Evolutionary conservation across 2,329 filamentous ascomycete species (phyloP), one percentile per base, ranked within the genome.

Genomic region (Claviceps maximensis): DNA sequence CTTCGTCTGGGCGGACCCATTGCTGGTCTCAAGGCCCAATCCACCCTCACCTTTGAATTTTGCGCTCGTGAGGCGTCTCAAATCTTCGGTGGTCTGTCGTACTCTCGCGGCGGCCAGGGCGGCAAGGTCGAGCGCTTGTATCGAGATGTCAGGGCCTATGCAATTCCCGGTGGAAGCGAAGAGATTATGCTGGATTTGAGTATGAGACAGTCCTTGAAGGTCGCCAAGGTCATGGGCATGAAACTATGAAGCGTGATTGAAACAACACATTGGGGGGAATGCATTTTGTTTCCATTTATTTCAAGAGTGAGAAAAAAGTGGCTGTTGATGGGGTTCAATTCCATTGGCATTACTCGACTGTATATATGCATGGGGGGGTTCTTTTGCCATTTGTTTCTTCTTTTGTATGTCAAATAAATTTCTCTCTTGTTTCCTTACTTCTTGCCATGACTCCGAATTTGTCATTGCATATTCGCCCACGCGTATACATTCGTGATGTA

Each of bases 171-270:
- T 63, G 93, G 93, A 25, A 89, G 83, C 59, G 91, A 98, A 74
- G 93, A 98, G 78, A 98, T 98, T 59, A 98, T 98, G 93, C 74
- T 97, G 59, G 93, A 98, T 69, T 71, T 98, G 64, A 95, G 88
- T 71, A 95, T 98, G 69, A 79, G 91, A 61, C 90, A 96, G 76
- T 86, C 84, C 57, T 68, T 95, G 75, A 83, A 82, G 68, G 93
- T 98, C 53, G 87, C 89, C 61, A 84, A 96, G 78, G 83, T 84
- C 57, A 75, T 95, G 68, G 93, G 93, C 10, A 96, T 97, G 91
- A 98, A 96, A 79, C 67, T 98, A 68, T 97, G 83, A 67, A 55
- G 13, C 15, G 27, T 19, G 9, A 19, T n/a, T 48, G 46, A 21
- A 31, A 42, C 21, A 21, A 36, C 10, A 10, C 31, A 13, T 12